Evolutionary conservation across 192 early-diverging fungal genomes (phyloP).

Genomic region (Backusella morwellensis): DNA sequence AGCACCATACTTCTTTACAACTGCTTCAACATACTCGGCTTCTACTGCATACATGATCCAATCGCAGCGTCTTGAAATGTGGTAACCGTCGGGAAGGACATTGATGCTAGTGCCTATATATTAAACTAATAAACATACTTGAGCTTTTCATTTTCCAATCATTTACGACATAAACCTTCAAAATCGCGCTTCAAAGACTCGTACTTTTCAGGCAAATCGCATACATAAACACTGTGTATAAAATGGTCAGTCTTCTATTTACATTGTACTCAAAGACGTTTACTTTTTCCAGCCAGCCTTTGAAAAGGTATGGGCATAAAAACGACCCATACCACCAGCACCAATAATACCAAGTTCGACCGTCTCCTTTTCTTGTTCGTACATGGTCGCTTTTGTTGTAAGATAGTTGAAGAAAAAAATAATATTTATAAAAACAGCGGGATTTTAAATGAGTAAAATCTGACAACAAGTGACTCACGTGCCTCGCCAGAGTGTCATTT

Average conservation of each 20-base stretch:
- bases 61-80: constrained; percentile 81
- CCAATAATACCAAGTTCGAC: constrained; percentile 91
- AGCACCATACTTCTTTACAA: constrained; percentile 82
- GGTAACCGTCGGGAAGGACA: constrained; percentile 79
- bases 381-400: not conserved
- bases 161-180: constrained; percentile 33
- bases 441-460: not conserved
- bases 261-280: not conserved
- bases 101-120: constrained; percentile 47
- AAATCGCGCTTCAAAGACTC: constrained; percentile 63
- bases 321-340: constrained; percentile 91
- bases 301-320: constrained; percentile 77
- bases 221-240: constrained; percentile 71
- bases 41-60: constrained; percentile 95
- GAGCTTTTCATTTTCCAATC: not conserved
- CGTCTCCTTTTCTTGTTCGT: constrained; percentile 46
- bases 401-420: not conserved
- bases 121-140: not conserved
- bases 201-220: constrained; percentile 80
- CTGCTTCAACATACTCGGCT: constrained; percentile 79
- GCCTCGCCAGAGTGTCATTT: not conserved
- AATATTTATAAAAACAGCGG: not conserved
- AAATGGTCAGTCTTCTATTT: not conserved
- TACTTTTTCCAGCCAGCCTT: constrained; percentile 80
- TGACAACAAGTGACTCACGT: constrained; percentile 5